These are phyloP conservation scores for Pisolithus tinctorius DNA, from an alignment of 768 basidiomycete species.

Conservation along the genomic window DNA sequence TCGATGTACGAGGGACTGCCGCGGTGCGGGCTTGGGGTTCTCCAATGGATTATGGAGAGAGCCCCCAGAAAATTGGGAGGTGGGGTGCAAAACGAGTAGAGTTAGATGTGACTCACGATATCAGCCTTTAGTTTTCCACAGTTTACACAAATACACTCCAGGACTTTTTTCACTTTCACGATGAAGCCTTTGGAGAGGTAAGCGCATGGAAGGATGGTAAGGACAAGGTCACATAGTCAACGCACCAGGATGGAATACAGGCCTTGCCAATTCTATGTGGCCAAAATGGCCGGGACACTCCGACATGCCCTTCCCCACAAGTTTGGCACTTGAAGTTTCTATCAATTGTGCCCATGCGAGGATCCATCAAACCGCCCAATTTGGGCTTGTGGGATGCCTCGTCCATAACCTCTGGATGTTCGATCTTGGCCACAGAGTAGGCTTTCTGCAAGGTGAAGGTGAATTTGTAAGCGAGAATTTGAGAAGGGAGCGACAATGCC, in stretches of 20 bases:
- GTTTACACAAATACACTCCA: slow-evolving; percentile 98
- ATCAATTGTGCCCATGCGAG: slow-evolving; percentile 96
- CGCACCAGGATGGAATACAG: slow-evolving; percentile 95
- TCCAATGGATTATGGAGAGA: slow-evolving; percentile 82
- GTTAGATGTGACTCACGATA: slow-evolving; percentile 82
- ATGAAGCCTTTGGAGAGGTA: slow-evolving; percentile 67
- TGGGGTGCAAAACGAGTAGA: slow-evolving; percentile 88
- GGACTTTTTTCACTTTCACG: slow-evolving; percentile 98
- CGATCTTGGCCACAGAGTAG: slow-evolving; percentile 96
- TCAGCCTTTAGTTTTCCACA: slow-evolving; percentile 98
- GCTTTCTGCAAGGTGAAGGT: slow-evolving; percentile 69
- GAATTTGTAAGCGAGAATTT: slow-evolving; percentile 5
- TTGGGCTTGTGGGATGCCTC: slow-evolving; percentile 88
- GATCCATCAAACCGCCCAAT: slow-evolving; percentile 93
- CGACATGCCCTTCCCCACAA: slow-evolving; percentile 99
- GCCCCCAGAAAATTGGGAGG: slow-evolving; percentile 98
- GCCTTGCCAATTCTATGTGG: slow-evolving; percentile 92
- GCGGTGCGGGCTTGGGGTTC: slow-evolving; percentile 93
- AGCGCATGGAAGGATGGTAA: background rate
- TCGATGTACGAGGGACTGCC: slow-evolving; percentile 69
- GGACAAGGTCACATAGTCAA: slow-evolving; percentile 9
- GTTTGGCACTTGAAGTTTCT: slow-evolving; percentile 99
- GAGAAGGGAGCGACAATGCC: background rate
- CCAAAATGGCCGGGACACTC: slow-evolving; percentile 99
- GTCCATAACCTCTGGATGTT: slow-evolving; percentile 98